Percentiles rank a stretch among this genome's conserved stretches.
Conservation (phyloP, 495 filamentous ascomycete genomes). For the Chaetomium tenue region DNA sequence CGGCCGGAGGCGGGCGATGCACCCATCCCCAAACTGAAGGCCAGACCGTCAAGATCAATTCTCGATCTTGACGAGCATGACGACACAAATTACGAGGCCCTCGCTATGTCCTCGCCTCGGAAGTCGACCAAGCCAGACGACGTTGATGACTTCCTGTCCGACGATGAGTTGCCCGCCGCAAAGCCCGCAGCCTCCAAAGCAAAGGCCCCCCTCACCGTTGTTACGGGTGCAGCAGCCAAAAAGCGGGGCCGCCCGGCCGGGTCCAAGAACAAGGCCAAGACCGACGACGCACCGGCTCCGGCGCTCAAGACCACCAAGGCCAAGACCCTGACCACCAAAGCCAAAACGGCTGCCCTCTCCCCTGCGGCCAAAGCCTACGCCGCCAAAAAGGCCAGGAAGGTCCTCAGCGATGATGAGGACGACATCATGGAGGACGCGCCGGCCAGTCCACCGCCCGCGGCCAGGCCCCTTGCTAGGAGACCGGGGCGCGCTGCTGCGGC, state of each 20-base stretch:
- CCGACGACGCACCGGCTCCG: constrained; percentile 27
- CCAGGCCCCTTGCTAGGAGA: constrained; percentile 40
- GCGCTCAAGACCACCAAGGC: constrained; percentile 38
- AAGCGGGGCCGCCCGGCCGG: constrained; percentile 52
- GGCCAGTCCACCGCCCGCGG: constrained; percentile 42
- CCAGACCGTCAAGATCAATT: constrained; percentile 51
- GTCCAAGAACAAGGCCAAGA: constrained; percentile 50
- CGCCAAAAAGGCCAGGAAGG: constrained; percentile 57
- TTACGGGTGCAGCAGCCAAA: constrained; percentile 46
- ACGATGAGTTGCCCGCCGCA: constrained; percentile 51
- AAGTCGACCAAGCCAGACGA: constrained; percentile 57
- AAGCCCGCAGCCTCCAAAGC: constrained; percentile 43
- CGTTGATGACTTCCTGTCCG: constrained; percentile 60
- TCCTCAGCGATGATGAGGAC: constrained; percentile 45
- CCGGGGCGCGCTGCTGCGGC: constrained; percentile 49
- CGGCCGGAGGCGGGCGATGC: constrained; percentile 58
- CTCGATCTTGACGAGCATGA: constrained; percentile 60
- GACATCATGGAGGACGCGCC: constrained; percentile 38
- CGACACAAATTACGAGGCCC: constrained; percentile 84
- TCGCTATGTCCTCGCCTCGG: constrained; percentile 58
- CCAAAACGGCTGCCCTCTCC: constrained; percentile 46
- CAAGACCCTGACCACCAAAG: constrained; percentile 12
- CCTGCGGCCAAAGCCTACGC: constrained; percentile 83
- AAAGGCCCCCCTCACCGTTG: constrained; percentile 38
- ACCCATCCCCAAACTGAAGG: constrained; percentile 50